Base-by-base conservation (phyloP, 2,329 filamentous ascomycete genomes). In the Lasiodiplodia hormozganensis region DNA sequence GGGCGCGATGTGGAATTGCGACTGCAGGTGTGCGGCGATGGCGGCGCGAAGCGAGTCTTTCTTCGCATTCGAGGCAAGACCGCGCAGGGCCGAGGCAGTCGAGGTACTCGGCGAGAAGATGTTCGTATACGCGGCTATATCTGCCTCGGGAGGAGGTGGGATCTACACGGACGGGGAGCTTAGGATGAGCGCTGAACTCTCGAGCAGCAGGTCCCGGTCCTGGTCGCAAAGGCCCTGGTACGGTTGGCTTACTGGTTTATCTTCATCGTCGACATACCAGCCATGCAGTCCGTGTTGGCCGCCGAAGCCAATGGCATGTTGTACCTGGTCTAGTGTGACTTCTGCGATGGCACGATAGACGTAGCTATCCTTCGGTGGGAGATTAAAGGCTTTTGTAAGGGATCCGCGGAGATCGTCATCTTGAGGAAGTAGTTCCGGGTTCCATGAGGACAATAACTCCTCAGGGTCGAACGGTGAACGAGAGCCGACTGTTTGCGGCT, bases 61-160 rank as follows among this genome's bases (percentile, higher is more conserved):
- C 77, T 87, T 88, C 49, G 91, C 90, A 75, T 92, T 92, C 70
- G 89, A 84, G 58, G 79, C 79, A 73, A 92, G 86, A 60, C 85
- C 86, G 70, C 84, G 90, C 16, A 93, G 83, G 12, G 90, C 86
- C 68, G 89, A 88, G 5, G 84, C 73, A 2, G 89, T 90, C 14
- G 83, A 82, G 4, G 88, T 88, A 1, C 84, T 80, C 1, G 90
- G 85, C 38, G 82, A 82, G 82, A 93, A 93, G 74, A 94, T 84
- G 58, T 86, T 82, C 47, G 87, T 85, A 81, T 94, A 93, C 21
- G 90, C 87, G 53, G 85, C 83, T 68, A 90, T 85, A 73, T 93
- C 91, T 66, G 84, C 72, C 54, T 78, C 79, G 1, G 86, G 81
- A 7, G 88, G 89, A 7, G 85, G 80, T n/a, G 65, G 54, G 12